These are phyloP conservation scores for Phytophthora citrophthora DNA, from an alignment of 352 stramenopile genomes.

Conservation along the genomic window DNA sequence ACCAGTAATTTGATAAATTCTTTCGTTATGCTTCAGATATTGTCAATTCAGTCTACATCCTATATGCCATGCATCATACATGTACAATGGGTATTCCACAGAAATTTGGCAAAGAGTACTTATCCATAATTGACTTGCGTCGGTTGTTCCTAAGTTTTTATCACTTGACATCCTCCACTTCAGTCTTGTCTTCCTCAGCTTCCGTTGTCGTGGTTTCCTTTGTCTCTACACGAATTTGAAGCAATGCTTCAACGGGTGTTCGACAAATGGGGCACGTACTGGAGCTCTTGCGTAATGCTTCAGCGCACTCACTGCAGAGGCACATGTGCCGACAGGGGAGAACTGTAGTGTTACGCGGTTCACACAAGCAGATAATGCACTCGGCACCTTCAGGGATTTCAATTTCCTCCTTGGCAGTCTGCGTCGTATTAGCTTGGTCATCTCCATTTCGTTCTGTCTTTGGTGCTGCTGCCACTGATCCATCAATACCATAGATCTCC, in stretches of 20 bases:
- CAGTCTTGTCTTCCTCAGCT: conserved; percentile 24
- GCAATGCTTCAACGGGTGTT: conserved; percentile 71
- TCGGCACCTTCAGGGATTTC: conserved; percentile 81
- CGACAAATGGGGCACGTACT: conserved; percentile 87
- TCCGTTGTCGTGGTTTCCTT: conserved; percentile 43
- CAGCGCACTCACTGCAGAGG: conserved; percentile 81
- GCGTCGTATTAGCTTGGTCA: conserved; percentile 30
- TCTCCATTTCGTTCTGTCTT: conserved; percentile 40
- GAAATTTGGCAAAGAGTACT: not conserved
- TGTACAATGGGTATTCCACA: too few relatives aligned
- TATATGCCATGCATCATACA: too few relatives aligned
- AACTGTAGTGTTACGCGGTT: conserved; percentile 83
- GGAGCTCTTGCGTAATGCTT: conserved; percentile 68
- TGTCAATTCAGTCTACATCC: too few relatives aligned
- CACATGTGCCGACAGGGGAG: conserved; percentile 90
- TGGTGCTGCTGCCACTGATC: conserved; percentile 56
- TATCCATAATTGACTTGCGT: conserved; percentile 1
- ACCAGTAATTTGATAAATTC: conserved; percentile 47
- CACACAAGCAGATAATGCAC: conserved; percentile 89
- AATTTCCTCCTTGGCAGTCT: conserved; percentile 48
- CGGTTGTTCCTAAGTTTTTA: not conserved
- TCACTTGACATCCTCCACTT: conserved; percentile 25
- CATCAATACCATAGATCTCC: conserved; percentile 90
- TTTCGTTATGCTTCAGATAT: conserved; percentile 28
- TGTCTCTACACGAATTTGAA: conserved; percentile 78